Evolutionary conservation across 2,329 filamentous ascomycete genomes (phyloP).

Genomic region (Epichloe amarillans): DNA sequence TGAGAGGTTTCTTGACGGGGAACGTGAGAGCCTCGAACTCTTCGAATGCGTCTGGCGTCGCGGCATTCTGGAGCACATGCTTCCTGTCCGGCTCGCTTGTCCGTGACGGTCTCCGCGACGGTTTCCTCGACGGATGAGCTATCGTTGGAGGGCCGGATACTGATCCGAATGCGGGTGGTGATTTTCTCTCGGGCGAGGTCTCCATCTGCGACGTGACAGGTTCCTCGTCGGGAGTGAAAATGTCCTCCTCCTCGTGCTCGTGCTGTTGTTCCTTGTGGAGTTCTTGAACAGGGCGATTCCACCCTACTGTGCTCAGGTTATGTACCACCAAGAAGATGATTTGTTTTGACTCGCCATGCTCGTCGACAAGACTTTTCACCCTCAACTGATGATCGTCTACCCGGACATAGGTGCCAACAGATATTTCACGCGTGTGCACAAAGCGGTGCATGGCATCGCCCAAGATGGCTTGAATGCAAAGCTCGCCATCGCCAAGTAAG

Average conservation of each 20-base stretch:
- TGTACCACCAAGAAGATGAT: constrained; percentile 34
- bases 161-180: neutral
- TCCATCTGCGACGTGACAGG: neutral
- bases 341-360: constrained; percentile 3
- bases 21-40: constrained; percentile 24
- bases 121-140: neutral
- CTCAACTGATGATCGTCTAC: constrained; percentile 28
- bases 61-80: constrained; percentile 11
- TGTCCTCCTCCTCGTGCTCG: neutral
- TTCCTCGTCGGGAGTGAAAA: neutral
- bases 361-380: constrained; percentile 9
- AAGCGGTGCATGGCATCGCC: constrained; percentile 32
- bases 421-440: constrained; percentile 31
- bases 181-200: neutral
- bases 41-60: constrained; percentile 23
- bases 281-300: constrained; percentile 28
- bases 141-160: neutral
- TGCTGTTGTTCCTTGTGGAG: constrained; percentile 6
- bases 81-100: neutral
- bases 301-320: constrained; percentile 32
- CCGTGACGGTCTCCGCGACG: too few species aligned
- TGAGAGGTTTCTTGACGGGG: constrained; percentile 6
- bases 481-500: constrained; percentile 37
- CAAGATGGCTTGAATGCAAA: constrained; percentile 41
- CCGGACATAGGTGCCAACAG: constrained; percentile 34